phyloP scores from a whole-genome alignment of 2,329 filamentous ascomycete species.

The Neocucurbitaria cava region DNA sequence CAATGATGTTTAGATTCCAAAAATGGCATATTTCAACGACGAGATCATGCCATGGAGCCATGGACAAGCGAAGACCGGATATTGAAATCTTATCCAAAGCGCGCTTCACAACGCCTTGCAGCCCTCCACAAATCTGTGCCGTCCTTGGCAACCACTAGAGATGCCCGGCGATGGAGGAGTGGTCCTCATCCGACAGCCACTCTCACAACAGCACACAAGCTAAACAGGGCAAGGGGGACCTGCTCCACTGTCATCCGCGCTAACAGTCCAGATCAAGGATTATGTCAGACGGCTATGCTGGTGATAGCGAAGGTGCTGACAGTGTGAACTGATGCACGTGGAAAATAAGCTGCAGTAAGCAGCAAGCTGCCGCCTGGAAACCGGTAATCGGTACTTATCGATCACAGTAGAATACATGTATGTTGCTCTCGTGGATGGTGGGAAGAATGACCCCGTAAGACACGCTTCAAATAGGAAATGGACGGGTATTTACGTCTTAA shows the following conservation, averaged over 20 bases:
- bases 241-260: not conserved
- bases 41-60: not conserved
- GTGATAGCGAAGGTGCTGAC: slow-evolving; percentile 12
- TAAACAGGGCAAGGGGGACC: slow-evolving; percentile 5
- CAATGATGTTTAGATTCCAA: not conserved
- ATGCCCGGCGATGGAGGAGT: slow-evolving; percentile 1
- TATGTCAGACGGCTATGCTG: slow-evolving; percentile 26
- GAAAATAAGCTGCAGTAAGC: slow-evolving; percentile 37
- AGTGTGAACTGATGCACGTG: slow-evolving; percentile 23
- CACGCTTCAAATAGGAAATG: slow-evolving; percentile 3
- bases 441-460: not conserved
- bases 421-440: not conserved
- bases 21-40: slow-evolving; percentile 5
- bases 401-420: not conserved
- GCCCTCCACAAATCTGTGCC: slow-evolving; percentile 5
- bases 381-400: slow-evolving; percentile 22
- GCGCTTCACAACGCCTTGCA: slow-evolving; percentile 8
- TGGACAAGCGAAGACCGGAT: not conserved
- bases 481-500: not conserved
- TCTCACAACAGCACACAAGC: slow-evolving; percentile 20
- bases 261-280: slow-evolving; percentile 10
- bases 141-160: slow-evolving; percentile 10
- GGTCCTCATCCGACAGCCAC: slow-evolving; percentile 3
- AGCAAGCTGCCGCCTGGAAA: slow-evolving; percentile 17
- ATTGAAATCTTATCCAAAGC: slow-evolving; percentile 9